phyloP scores from a whole-genome alignment of 495 filamentous ascomycete genomes.

The Neurospora hispaniola region DNA sequence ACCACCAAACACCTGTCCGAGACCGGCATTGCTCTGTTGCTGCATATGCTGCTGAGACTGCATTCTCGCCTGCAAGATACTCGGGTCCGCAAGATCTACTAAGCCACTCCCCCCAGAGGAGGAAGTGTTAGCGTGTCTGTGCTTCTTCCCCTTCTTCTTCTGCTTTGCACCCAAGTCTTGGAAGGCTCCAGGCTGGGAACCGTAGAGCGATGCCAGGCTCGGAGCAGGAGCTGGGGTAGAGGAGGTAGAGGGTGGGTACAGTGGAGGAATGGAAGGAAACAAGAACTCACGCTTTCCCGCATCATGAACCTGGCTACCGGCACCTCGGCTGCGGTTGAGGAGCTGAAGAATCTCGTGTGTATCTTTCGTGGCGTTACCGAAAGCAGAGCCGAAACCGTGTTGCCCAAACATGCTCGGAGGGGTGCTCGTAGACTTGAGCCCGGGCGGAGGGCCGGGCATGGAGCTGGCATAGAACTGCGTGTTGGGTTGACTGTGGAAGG shows the following conservation, averaged over 20 bases:
- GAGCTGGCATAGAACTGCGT: slow-evolving; percentile 53
- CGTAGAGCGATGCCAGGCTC: slow-evolving; percentile 82
- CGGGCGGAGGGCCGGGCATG: slow-evolving; percentile 87
- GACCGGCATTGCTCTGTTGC: slow-evolving; percentile 59
- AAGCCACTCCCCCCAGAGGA: slow-evolving; percentile 93
- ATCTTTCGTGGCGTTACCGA: slow-evolving; percentile 51
- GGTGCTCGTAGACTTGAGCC: slow-evolving; percentile 86
- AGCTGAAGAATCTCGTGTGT: slow-evolving; percentile 69
- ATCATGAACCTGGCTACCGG: slow-evolving; percentile 60
- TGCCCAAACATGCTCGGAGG: slow-evolving; percentile 80
- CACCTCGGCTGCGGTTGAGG: slow-evolving; percentile 52
- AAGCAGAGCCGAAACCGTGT: slow-evolving; percentile 54
- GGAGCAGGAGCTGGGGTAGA: slow-evolving; percentile 82
- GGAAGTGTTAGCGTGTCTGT: slow-evolving; percentile 99
- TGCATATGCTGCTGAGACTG: slow-evolving; percentile 80
- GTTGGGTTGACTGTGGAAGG: slow-evolving; percentile 48
- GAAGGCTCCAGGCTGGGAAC: slow-evolving; percentile 69
- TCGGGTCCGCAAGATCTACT: slow-evolving; percentile 99
- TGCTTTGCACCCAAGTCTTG: slow-evolving; percentile 85
- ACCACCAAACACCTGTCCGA: slow-evolving; percentile 80
- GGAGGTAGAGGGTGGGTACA: slow-evolving; percentile 64
- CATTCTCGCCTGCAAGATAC: slow-evolving; percentile 96
- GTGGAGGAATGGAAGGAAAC: slow-evolving; percentile 58
- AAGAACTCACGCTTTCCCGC: slow-evolving; percentile 93
- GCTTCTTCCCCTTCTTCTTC: slow-evolving; percentile 99